Base-by-base conservation (phyloP, 148 eudicot genomes). In the Selenicereus undatus region DNA sequence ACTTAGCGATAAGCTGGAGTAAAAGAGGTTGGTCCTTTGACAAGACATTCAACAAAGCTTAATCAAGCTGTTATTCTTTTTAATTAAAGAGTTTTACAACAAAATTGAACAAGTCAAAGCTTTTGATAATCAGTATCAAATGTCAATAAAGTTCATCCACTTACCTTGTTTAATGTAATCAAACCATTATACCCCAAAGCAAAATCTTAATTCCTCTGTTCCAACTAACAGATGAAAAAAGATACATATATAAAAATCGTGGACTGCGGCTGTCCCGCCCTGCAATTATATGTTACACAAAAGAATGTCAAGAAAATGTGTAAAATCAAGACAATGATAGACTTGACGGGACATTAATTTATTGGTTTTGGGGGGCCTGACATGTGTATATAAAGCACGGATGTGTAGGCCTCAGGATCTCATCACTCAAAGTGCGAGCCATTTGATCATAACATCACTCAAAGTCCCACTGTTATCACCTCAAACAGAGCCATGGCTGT, bases 351-450 rank as follows among this genome's bases (percentile, higher is more conserved):
- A 6, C 13, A 10, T 76, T 82, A 43, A 4, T 54, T 81, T 54
- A 82, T 70, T 56, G 24, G 21, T 9, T 30, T 24, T 42, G 39
- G 17, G 43, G 29, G 48, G 32, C 6, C 54, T 70, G 80, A 70
- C 71, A 76, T 82, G 84, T 71, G 80, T 82, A 82, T 82, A 82
- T 76, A 82, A 20, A 77, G 84, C 36, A 76, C 76, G 76, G 71
- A 82, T 71, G n/a, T 18, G 45, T 58, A 5, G 68, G 62, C 71
- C 71, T 16, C 32, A 22, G 77, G 69, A 64, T 54, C 78, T 74
- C 68, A 43, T 74, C 64, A 75, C 42, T 39, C 71, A 26, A 73
- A 73, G 26, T 27, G 27, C 18, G 76, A 72, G 26, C 5, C 74
- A 32, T 45, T 42, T 42, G 8, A 12, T 48, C 12, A 13, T 65